phyloP scores from a whole-genome alignment of 352 stramenopile genomes.

The Globisporangium mamillatum region DNA sequence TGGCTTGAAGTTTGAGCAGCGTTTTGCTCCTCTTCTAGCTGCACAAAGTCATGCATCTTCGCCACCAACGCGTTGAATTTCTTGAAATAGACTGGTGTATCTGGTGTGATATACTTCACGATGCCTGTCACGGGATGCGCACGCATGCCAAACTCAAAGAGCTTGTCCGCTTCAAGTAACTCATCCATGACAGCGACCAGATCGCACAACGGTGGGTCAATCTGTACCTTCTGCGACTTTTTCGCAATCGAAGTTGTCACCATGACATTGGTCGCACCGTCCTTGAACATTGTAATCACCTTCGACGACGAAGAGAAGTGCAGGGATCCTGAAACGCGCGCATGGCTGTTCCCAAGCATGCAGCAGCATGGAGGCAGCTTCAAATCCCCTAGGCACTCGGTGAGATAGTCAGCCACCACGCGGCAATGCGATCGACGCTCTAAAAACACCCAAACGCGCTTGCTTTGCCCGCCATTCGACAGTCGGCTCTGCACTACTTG shows the following conservation, averaged over 20 bases:
- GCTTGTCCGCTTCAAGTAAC: constrained; percentile 64
- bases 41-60: constrained; percentile 60
- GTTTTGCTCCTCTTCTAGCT: constrained; percentile 41
- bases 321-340: constrained; percentile 51
- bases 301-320: constrained; percentile 70
- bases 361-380: constrained; percentile 56
- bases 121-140: constrained; percentile 38
- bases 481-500: constrained; percentile 50
- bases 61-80: constrained; percentile 60
- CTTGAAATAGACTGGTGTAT: constrained; percentile 32
- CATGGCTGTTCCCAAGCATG: constrained; percentile 72
- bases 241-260: constrained; percentile 78
- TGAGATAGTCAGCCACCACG: constrained; percentile 78
- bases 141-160: constrained; percentile 61
- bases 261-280: constrained; percentile 53
- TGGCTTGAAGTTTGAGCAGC: constrained; percentile 7
- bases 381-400: constrained; percentile 37
- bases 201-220: constrained; percentile 49
- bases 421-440: constrained; percentile 63
- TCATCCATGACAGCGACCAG: constrained; percentile 81
- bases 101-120: constrained; percentile 70
- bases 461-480: constrained; percentile 23
- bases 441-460: constrained; percentile 69
- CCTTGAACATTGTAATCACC: constrained; percentile 62
- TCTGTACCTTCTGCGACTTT: constrained; percentile 39